Base-by-base conservation (phyloP, 495 filamentous ascomycete species). In the Penicillium pulvis region DNA sequence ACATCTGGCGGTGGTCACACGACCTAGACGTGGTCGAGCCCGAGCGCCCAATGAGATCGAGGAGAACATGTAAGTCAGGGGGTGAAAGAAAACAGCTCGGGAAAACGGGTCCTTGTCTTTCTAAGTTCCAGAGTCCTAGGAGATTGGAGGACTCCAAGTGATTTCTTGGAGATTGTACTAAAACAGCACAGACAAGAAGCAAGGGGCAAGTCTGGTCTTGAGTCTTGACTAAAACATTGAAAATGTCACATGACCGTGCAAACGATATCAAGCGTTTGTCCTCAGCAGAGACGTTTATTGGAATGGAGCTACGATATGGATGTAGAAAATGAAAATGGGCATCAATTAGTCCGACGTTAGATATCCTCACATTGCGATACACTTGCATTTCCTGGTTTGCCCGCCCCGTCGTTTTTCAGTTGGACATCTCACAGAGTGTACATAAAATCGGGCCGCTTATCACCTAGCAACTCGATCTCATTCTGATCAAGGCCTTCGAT, bases 371-470 rank as follows among this genome's bases (percentile, higher is more conserved):
- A 28, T 28, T 23, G 20, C 20, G 20, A 1, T 23, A 23, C 20
- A 1, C 20, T 23, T 23, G 1, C 20, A 23, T 23, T 23, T 23
- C 20, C 20, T 23, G 20, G 20, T 23, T 23, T 23, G 20, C 20
- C 20, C 20, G 20, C 20, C 20, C 20, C 20, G 20, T 1, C 20
- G 1, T 23, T 23, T 1, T 2, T 23, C 20, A 23, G 20, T 23
- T 23, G 28, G 28, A 7, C 28, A 7, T 28, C 30, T 52, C 57
- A 90, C 59, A 87, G 62, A 6, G 85, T 93, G 67, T 95, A 96
- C 3, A 90, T 71, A 65, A 96, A 96, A 68, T 91, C 87, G 3
- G 90, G 91, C 65, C 85, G 78, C 67, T 64, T 71, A 70, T 97
- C 93, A 5, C 93, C 92, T 51, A 78, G 53, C 33, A 63, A 5